Conservation (phyloP, 257 asterid species). For the Salvia hispanica region DNA sequence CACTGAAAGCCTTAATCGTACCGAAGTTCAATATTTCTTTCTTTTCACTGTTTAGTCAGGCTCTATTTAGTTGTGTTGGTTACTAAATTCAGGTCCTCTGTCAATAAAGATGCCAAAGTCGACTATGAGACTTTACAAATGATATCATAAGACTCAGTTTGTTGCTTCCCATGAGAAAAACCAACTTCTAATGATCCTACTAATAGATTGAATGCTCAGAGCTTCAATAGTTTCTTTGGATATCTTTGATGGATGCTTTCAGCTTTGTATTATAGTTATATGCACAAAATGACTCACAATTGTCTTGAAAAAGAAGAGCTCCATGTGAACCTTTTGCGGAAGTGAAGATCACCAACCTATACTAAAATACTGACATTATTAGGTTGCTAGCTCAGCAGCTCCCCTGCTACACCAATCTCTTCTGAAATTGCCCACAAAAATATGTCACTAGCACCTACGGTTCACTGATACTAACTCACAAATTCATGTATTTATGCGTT, state of each 20-base stretch:
- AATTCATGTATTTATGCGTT: neutral
- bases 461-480: neutral
- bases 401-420: neutral
- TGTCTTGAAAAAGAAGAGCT: neutral
- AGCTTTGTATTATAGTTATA: neutral
- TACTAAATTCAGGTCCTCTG: slow-evolving; percentile 1
- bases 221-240: neutral
- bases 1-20: neutral
- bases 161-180: neutral
- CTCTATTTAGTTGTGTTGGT: neutral
- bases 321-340: neutral
- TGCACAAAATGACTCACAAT: neutral
- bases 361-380: neutral
- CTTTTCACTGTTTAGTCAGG: neutral
- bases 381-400: no score
- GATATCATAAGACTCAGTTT: neutral
- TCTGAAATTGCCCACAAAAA: neutral
- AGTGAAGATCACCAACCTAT: neutral
- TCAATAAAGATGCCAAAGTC: neutral
- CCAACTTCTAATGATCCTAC: neutral
- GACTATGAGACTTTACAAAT: slow-evolving; percentile 3
- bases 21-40: slow-evolving; percentile 5
- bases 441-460: neutral
- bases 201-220: neutral
- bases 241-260: neutral